Evolutionary conservation across 345 rosid species (phyloP).

Genomic region (Arabis hirsuta): DNA sequence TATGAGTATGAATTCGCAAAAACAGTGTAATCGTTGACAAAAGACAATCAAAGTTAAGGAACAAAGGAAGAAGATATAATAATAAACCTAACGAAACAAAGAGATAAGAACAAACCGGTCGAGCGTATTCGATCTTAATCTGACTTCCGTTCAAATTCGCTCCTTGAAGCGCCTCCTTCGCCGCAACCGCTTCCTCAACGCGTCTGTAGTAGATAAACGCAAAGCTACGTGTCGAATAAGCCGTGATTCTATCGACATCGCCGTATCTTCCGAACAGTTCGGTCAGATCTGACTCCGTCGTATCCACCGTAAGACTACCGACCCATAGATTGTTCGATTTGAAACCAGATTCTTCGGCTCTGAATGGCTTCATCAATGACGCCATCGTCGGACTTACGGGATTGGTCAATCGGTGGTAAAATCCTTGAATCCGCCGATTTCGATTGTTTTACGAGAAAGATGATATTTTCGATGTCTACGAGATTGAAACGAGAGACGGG

Average conservation of each 20-base stretch:
- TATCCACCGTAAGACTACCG: slow-evolving; percentile 66
- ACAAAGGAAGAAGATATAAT: slow-evolving; percentile 1
- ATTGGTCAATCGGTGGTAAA: neutral
- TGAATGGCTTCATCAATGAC: slow-evolving; percentile 47
- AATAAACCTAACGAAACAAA: slow-evolving; percentile 49
- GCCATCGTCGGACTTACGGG: slow-evolving; percentile 37
- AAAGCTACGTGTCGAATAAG: slow-evolving; percentile 71
- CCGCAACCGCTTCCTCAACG: slow-evolving; percentile 82
- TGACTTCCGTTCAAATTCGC: slow-evolving; percentile 58
- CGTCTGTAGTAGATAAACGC: slow-evolving; percentile 80
- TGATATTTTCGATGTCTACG: slow-evolving; percentile 11
- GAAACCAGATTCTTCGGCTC: slow-evolving; percentile 44
- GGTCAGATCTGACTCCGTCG: slow-evolving; percentile 72
- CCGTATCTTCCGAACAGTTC: slow-evolving; percentile 68
- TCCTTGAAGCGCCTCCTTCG: slow-evolving; percentile 83
- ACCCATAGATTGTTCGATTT: slow-evolving; percentile 86
- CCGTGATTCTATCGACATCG: slow-evolving; percentile 70
- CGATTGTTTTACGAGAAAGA: slow-evolving; percentile 5
- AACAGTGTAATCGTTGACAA: slow-evolving; percentile 11
- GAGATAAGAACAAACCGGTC: slow-evolving; percentile 94
- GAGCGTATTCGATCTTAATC: slow-evolving; percentile 91
- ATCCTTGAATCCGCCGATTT: neutral
- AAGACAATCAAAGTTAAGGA: slow-evolving; percentile 7
- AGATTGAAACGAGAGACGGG: slow-evolving; percentile 5
- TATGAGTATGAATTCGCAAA: slow-evolving; percentile 18